Conservation (phyloP, 305 asterid genomes). For the Caryopteris hybrid region DNA sequence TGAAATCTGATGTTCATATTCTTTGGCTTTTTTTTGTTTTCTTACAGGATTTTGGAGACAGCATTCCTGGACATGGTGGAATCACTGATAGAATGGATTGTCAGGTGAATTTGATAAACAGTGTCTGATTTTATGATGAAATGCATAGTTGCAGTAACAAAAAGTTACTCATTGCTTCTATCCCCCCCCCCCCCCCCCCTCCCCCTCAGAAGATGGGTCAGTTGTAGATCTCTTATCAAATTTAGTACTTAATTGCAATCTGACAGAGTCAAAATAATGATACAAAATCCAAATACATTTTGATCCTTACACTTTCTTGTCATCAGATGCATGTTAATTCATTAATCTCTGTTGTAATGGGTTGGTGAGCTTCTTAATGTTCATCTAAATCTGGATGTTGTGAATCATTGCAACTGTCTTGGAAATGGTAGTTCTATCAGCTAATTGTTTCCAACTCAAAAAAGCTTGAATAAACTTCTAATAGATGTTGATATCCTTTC, state of each 20-base stretch:
- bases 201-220: neutral
- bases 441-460: neutral
- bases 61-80: conserved; percentile 99
- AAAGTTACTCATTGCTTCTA: neutral
- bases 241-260: neutral
- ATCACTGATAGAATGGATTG: conserved; percentile 99
- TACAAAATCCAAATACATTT: no score
- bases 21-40: neutral
- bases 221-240: neutral
- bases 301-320: no score
- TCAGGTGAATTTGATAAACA: conserved; percentile 49
- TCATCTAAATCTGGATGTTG: no score
- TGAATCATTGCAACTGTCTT: neutral
- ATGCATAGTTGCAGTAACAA: neutral
- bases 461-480: neutral
- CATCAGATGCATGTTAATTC: no score
- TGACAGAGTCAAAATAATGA: neutral
- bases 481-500: neutral
- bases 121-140: neutral
- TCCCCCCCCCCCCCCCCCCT: neutral
- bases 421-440: neutral
- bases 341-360: no score
- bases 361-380: no score
- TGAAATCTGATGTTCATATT: conserved; percentile 6
- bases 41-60: conserved; percentile 95